phyloP scores from a whole-genome alignment of 495 filamentous ascomycete genomes.

The Penicillium robsamsonii region DNA sequence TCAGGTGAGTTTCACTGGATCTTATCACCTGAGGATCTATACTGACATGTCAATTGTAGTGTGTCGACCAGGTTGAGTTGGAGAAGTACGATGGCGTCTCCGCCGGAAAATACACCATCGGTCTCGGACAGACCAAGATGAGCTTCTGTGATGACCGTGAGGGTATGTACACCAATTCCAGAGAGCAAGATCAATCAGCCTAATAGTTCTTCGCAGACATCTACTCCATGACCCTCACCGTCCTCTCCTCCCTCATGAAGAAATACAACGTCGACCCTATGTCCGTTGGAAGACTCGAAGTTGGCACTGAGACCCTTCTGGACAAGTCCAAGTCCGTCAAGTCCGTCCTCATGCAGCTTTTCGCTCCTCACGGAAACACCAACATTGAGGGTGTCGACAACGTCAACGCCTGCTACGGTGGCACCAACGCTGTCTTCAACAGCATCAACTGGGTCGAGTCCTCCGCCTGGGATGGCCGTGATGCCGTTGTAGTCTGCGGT shows the following conservation, averaged over 20 bases:
- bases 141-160: conserved; percentile 99
- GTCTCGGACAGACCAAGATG: conserved; percentile 99
- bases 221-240: conserved; percentile 93
- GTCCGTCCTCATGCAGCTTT: conserved; percentile 98
- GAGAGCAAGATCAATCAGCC: background rate
- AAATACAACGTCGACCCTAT: conserved; percentile 93
- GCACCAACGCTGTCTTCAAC: conserved; percentile 98
- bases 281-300: conserved; percentile 89
- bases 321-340: conserved; percentile 99
- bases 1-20: conserved; percentile 62
- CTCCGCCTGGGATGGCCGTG: conserved; percentile 93
- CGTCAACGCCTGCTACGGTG: conserved; percentile 97
- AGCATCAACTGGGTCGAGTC: conserved; percentile 97
- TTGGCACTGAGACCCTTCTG: conserved; percentile 95
- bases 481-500: conserved; percentile 90
- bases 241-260: conserved; percentile 78
- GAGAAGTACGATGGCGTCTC: conserved; percentile 98
- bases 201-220: conserved; percentile 65
- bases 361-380: conserved; percentile 77
- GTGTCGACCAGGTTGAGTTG: conserved; percentile 91
- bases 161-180: conserved; percentile 56
- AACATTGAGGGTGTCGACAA: conserved; percentile 97
- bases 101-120: conserved; percentile 96
- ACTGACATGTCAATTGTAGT: conserved; percentile 50
- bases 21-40: background rate